Evolutionary conservation across 441 rosid genomes (phyloP).

Genomic region (Erysimum pusillum): DNA sequence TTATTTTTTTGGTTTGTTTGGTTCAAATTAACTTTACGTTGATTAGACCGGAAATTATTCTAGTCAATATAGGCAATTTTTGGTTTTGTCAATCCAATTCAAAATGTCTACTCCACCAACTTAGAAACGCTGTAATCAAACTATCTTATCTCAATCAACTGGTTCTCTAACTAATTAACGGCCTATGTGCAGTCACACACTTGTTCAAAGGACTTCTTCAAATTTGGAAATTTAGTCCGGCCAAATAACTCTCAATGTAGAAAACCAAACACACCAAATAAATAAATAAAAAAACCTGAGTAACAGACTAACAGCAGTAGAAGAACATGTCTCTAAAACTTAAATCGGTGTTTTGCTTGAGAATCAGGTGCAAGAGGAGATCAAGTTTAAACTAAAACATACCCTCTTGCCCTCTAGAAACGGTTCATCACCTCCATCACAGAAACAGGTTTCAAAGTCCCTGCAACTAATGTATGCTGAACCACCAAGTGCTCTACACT

Average conservation of each 20-base stretch:
- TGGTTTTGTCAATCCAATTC: not conserved
- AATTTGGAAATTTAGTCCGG: not conserved
- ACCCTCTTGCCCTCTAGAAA: not conserved
- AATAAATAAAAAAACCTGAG: not conserved
- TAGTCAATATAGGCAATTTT: not conserved
- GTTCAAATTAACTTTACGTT: not conserved
- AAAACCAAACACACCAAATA: not conserved
- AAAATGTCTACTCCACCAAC: not conserved
- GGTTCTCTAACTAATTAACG: not conserved
- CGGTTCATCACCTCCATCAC: conserved; percentile 3
- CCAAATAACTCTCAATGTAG: not conserved
- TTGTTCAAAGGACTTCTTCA: not conserved
- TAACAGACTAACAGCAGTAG: not conserved
- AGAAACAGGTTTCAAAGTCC: conserved; percentile 5
- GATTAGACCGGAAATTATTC: not conserved
- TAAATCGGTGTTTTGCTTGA: not conserved
- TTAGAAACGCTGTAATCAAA: not conserved
- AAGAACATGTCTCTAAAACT: conserved; percentile 3
- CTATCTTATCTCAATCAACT: not conserved
- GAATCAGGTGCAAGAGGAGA: conserved; percentile 5
- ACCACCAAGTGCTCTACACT: not conserved
- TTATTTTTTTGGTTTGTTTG: not conserved
- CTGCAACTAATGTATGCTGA: conserved; percentile 3
- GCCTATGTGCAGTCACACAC: not conserved
- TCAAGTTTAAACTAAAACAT: conserved; percentile 8